Evolutionary conservation across 345 rosid genomes (phyloP), one percentile per base, ranked within the genome.

Genomic region (Euphorbia pulcherrima): DNA sequence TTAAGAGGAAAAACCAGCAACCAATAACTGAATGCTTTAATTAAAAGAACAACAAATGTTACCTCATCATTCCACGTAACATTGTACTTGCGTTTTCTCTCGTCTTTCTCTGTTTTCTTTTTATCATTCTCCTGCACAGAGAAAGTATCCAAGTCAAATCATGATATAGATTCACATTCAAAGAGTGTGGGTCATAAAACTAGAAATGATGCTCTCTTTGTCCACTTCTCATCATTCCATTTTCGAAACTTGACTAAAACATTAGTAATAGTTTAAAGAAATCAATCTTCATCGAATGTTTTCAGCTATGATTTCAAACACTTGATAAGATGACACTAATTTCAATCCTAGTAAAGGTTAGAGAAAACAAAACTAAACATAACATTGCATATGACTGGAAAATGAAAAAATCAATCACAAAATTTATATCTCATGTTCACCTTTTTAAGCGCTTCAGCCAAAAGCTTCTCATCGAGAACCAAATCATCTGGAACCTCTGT

Each of bases 401-500:
- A 18, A 14, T 0, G 9, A 33, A 21, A 23, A 26, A 7, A 62
- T 5, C 24, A 33, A 28, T 1, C n/a, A 48, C 13, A 5, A 28
- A 20, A 16, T 51, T 33, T 39, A 54, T 44, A 44, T 54, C 21
- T 18, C 60, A 24, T 13, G 48, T 12, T 23, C 62, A 87, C 92
- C 92, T 84, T 90, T 76, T 78, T 86, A 33, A 88, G 85, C 21
- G 94, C 85, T 71, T 80, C 86, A 2, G 82, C 77, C 69, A 90
- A 87, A 41, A 80, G 70, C 59, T 83, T 83, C 68, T 84, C 80
- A 57, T 90, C 87, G 77, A 90, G 74, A 62, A 84, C 85, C 82
- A 87, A 71, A 74, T 83, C 87, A 55, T 90, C 82, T 2, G 89
- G 82, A 16, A 82, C 71, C 74, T 90, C 94, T 10, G 87, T 85